These are phyloP conservation scores for Solanum hybrid DNA, from an alignment of 305 asterid genomes.

Conservation along the genomic window DNA sequence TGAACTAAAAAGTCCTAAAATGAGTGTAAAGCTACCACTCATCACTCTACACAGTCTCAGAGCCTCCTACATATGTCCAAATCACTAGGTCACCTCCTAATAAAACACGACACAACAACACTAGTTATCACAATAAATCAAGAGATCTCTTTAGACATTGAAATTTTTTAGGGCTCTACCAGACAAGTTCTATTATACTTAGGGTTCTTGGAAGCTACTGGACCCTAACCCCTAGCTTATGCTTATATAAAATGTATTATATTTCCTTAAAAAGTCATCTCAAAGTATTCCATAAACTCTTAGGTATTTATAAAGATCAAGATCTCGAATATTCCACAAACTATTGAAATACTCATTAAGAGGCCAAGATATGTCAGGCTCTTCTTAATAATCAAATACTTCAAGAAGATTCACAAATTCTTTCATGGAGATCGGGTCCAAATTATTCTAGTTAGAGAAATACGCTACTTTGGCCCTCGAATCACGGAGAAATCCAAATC, in stretches of 20 bases:
- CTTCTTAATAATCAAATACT: background rate
- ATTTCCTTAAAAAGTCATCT: background rate
- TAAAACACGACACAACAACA: background rate
- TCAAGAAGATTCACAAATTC: background rate
- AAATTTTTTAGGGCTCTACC: background rate
- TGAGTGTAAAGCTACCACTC: background rate
- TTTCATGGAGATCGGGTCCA: background rate
- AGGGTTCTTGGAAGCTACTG: background rate
- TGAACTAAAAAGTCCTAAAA: background rate
- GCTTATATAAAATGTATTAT: background rate
- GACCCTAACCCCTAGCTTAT: background rate
- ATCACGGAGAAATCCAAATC: background rate
- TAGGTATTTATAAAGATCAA: background rate
- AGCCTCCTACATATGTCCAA: background rate
- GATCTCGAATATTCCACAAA: background rate
- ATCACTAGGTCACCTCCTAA: background rate
- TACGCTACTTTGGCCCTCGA: background rate
- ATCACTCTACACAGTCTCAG: background rate
- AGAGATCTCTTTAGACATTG: background rate
- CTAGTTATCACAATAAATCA: background rate
- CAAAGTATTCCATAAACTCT: background rate
- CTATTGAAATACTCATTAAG: too few relatives aligned
- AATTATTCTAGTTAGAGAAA: background rate
- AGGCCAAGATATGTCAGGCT: background rate
- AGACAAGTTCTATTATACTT: background rate